Conservation (phyloP, 23 red algal species). For the Gracilaria domingensis region DNA sequence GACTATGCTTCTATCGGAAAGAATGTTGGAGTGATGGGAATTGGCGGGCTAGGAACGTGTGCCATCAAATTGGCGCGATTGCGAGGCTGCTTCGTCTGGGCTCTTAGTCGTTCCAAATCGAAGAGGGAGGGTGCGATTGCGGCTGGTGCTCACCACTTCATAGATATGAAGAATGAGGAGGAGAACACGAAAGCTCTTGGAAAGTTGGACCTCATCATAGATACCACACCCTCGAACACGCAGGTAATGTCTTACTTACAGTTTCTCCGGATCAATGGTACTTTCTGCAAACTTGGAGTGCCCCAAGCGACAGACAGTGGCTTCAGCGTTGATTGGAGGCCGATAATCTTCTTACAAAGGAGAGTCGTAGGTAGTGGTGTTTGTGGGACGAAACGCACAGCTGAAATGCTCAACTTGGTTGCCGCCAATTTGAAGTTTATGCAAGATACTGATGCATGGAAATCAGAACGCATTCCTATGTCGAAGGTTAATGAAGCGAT, state of each 20-base stretch:
- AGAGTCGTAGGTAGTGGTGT: conserved; percentile 25
- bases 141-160: conserved; percentile 48
- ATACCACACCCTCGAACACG: conserved; percentile 43
- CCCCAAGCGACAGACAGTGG: conserved; percentile 12
- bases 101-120: conserved; percentile 4
- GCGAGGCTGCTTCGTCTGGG: conserved; percentile 6
- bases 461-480: conserved; percentile 34
- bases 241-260: conserved; percentile 2
- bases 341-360: conserved; percentile 41
- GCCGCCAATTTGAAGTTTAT: conserved; percentile 42
- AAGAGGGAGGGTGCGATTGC: conserved; percentile 28
- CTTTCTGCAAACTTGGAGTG: conserved; percentile 32
- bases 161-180: conserved; percentile 4
- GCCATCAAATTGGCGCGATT: conserved; percentile 54
- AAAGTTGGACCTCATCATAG: conserved; percentile 43
- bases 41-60: conserved; percentile 48
- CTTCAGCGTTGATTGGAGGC: conserved; percentile 6
- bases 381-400: conserved; percentile 36
- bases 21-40: conserved; percentile 28
- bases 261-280: conserved; percentile 41
- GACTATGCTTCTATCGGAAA: conserved; percentile 1
- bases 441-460: conserved; percentile 41
- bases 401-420: conserved; percentile 55
- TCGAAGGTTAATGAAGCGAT: conserved; percentile 47
- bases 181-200: background rate